Base-by-base conservation (phyloP, 768 basidiomycete genomes). In the Naematelia encephala region DNA sequence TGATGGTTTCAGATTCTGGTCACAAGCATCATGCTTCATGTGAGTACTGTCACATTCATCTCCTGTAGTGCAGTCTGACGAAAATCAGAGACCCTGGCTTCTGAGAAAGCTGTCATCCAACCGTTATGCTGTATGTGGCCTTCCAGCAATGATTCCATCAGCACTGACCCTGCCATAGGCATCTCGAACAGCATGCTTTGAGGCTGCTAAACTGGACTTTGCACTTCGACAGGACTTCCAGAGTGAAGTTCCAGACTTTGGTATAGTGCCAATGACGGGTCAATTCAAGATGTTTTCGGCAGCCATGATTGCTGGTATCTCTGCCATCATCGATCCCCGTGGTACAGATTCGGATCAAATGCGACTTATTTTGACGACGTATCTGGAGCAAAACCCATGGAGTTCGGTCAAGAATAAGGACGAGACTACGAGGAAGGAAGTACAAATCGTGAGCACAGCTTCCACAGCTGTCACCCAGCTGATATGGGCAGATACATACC, bases 191-290 rank as follows among this genome's bases (percentile, higher is more conserved):
- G 91, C 90, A 13, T 97, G 91, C 74, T 93, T 96, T 70, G 90
- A 93, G 64, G 90, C 89, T 16, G 90, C 92, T 4, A 85, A 91
- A 69, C 87, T 86, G 69, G 92, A 96, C 76, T 92, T 89, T 70
- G 81, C 86, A 61, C 63, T 70, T 23, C 43, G 77, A 14, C 75
- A 77, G 59, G 70, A 72, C 2, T 75, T 77, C 55, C 73, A 73
- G 44, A 56, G 62, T 3, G 69, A 73, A 39, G 62, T 70, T 4
- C 68, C 75, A 1, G 69, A 70, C 10, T 66, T 68, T 55, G 64
- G 59, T 59, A 54, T 67, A 54, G 72, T 54, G 51, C 57, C 57
- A 56, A 64, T 60, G 56, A 70, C 62, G 14, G 67, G 67, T 5
- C 71, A 73, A 51, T 73, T 73, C 61, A 73, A 68, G 60, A 73